A percentile compares a stretch with the other conserved stretches of the same genome.
Conservation (phyloP, 2,329 filamentous ascomycete genomes). For the Leptographium procerum region DNA sequence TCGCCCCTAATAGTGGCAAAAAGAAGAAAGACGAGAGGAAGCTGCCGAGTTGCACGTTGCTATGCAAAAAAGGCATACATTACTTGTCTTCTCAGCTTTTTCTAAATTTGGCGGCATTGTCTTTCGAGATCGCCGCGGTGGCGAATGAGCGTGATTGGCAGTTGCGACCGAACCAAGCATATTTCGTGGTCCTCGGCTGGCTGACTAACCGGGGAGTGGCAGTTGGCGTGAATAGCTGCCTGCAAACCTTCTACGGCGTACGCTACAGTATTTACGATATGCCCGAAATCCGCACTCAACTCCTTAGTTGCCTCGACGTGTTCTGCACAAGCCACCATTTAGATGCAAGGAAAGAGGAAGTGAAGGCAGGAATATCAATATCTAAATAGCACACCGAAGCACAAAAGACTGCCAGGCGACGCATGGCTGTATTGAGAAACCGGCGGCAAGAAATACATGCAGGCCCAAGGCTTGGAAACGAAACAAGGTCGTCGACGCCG, state of each 20-base stretch:
- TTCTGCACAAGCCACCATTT: neutral
- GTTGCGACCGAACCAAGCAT: neutral
- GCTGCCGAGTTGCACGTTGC: neutral
- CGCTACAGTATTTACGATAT: no score
- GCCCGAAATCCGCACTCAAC: no score
- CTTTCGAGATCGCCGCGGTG: neutral
- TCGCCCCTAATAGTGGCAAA: neutral
- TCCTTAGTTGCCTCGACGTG: neutral
- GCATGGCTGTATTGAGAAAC: neutral
- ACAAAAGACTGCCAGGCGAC: neutral
- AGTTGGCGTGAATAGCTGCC: neutral
- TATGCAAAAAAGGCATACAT: neutral
- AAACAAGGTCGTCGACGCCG: neutral
- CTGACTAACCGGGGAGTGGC: neutral
- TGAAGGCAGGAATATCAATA: neutral
- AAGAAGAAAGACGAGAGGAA: neutral
- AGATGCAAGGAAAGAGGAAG: neutral
- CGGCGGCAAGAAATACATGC: neutral
- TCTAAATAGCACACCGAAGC: neutral
- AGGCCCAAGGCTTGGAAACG: no score
- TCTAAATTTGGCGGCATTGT: neutral
- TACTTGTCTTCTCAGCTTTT: neutral
- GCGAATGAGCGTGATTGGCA: neutral
- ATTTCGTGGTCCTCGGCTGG: no score
- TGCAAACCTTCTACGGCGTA: no score